These are phyloP conservation scores for Phanerochaete carnosa DNA, from an alignment of 768 basidiomycete species.

Conservation along the genomic window DNA sequence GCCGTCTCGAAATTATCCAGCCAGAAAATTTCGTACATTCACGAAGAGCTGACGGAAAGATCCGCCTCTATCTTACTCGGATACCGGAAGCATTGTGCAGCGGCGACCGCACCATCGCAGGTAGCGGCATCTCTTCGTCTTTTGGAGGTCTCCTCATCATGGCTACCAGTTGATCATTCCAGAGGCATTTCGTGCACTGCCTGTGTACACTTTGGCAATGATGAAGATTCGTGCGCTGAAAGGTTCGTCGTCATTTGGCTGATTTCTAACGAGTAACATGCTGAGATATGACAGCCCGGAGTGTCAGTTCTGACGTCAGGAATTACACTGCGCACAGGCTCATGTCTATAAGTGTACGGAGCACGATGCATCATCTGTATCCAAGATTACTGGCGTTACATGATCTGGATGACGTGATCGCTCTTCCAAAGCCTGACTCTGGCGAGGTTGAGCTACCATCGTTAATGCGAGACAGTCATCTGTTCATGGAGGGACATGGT, in stretches of 20 bases:
- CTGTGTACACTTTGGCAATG: slow-evolving; percentile 76
- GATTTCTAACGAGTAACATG: background rate
- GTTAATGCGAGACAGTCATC: slow-evolving; percentile 78
- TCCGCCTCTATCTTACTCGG: slow-evolving; percentile 80
- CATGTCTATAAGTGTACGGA: slow-evolving; percentile 63
- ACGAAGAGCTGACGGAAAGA: slow-evolving; percentile 81
- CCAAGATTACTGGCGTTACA: slow-evolving; percentile 88
- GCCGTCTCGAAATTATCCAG: slow-evolving; percentile 64
- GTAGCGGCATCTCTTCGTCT: slow-evolving; percentile 35
- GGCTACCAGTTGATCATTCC: slow-evolving; percentile 80
- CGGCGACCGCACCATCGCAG: slow-evolving; percentile 73
- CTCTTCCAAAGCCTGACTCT: slow-evolving; percentile 58
- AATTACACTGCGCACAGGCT: slow-evolving; percentile 81
- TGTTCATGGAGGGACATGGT: slow-evolving; percentile 86
- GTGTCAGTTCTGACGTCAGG: slow-evolving; percentile 91
- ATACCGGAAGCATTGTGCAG: slow-evolving; percentile 87
- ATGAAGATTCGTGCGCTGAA: slow-evolving; percentile 92
- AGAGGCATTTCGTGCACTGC: slow-evolving; percentile 85
- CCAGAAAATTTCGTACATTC: slow-evolving; percentile 66
- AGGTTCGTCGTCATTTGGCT: slow-evolving; percentile 43
- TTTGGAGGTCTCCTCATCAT: slow-evolving; percentile 2
- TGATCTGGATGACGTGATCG: slow-evolving; percentile 68
- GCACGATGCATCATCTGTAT: slow-evolving; percentile 77
- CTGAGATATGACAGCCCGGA: slow-evolving; percentile 50
- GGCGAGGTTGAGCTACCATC: slow-evolving; percentile 67